Base-by-base conservation (phyloP, 495 filamentous ascomycete species). In the Penicillium angulare region DNA sequence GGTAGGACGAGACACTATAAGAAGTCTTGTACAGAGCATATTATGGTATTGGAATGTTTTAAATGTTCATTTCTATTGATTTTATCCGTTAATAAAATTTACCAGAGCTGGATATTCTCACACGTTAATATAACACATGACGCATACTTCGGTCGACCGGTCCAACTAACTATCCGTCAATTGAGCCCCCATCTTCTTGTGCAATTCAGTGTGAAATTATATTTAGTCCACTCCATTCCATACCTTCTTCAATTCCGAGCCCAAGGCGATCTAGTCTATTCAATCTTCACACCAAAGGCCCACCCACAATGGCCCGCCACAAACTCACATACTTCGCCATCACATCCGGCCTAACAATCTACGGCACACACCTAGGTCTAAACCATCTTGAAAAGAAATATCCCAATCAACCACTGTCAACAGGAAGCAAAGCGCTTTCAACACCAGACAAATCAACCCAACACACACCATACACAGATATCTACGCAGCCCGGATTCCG, bases 401-500 rank as follows among this genome's bases (percentile, higher is more conserved):
- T 43, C 67, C 67, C n/a, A 43, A 52, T 16, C 51, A 52, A 5
- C 50, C 49, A 2, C 49, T 44, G 1, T 41, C 46, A 26, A 20
- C 51, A 35, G 49, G 45, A 16, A 72, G 65, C 49, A 23, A 16
- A 12, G 49, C 53, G 0, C 39, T 70, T 0, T 46, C 41, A 38
- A 59, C 50, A 4, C 59, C 65, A 3, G 5, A 7, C 1, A 44
- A 46, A 5, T 55, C 60, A 15, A 63, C 44, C 0, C 63, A 68
- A 21, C 61, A 47, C 39, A 61, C 53, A 47, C 47, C 65, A 20
- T 59, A 67, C n/a, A 51, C 60, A n/a, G 63, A 72, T n/a, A 49
- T 67, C 44, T 70, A 63, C 50, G 48, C 63, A 0, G 63, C 68
- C 2, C 59, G 60, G 1, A 50, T 72, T n/a, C n/a, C n/a, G n/a